A percentile compares a stretch with the other conserved stretches of the same genome.
These are phyloP conservation scores for Trametes versicolor DNA, from an alignment of 1,284 basidiomycete genomes.

Conservation along the genomic window DNA sequence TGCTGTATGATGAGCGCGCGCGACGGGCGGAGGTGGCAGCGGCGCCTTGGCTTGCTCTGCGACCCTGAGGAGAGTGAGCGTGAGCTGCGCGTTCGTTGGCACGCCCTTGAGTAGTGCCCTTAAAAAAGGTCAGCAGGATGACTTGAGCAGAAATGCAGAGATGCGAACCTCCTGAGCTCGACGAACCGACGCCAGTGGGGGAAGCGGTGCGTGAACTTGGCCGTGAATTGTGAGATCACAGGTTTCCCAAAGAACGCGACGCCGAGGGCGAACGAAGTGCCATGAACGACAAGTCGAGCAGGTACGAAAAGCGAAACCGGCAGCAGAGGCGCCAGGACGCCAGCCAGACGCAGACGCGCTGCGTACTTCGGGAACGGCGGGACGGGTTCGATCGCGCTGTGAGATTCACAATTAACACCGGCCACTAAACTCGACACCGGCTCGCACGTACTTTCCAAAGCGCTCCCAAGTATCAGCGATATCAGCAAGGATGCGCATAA, in stretches of 20 bases:
- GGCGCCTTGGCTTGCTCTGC: conserved; percentile 55
- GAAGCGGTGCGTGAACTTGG: conserved; percentile 51
- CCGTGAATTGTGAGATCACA: conserved; percentile 49
- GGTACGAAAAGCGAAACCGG: conserved; percentile 53
- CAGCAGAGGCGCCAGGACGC: conserved; percentile 43
- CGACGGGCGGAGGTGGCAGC: conserved; percentile 53
- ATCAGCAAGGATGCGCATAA: conserved; percentile 45
- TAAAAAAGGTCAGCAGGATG: neutral
- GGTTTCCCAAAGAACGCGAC: conserved; percentile 62
- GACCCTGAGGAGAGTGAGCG: conserved; percentile 59
- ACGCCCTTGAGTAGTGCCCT: conserved; percentile 60
- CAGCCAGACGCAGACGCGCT: conserved; percentile 44
- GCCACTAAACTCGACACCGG: neutral
- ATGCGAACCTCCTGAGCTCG: conserved; percentile 54
- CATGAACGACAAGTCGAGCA: conserved; percentile 52
- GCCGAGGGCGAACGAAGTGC: conserved; percentile 54
- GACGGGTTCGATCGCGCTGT: conserved; percentile 48
- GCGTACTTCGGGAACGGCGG: conserved; percentile 47
- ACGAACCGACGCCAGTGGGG: conserved; percentile 58
- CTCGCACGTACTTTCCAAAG: conserved; percentile 45
- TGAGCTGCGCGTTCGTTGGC: conserved; percentile 66
- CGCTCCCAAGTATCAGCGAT: conserved; percentile 48
- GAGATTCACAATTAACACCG: neutral
- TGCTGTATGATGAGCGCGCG: conserved; percentile 28
- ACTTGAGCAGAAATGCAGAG: neutral